Evolutionary conservation across 1,284 basidiomycete species (phyloP), one percentile per base, ranked within the genome.

Genomic region (Pyrrhoderma noxium): DNA sequence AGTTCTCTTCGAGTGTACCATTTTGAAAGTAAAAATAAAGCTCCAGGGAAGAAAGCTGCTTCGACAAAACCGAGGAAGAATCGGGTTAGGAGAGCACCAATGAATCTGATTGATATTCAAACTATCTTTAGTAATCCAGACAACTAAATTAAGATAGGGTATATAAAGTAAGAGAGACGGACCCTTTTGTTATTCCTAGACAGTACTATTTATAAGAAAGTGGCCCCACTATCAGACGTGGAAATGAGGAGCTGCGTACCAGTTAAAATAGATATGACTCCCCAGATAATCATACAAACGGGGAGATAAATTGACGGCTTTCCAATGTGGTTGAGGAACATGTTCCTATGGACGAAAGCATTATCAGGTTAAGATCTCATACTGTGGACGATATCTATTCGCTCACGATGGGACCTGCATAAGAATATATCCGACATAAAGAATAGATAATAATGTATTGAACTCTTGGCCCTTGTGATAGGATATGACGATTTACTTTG

Each of bases 231-330:
- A 14, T 40, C 38, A 40, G 21, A 18, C 8, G 7, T 39, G n/a
- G 18, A 7, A 16, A 44, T 27, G 8, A 16, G 18, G 22, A 44
- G 11, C n/a, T 27, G 31, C 51, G n/a, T 19, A 73, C 80, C 80
- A 51, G 80, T 89, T 21, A 79, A 64, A 42, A 77, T 67, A 16
- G 81, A 85, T 45, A 89, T 74, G 27, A 70, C 65, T 3, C 85
- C 86, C 85, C 85, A 89, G 45, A 83, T 58, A 16, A 76, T 68
- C 80, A 90, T 88, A 57, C 83, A 85, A 45, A 59, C 56, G 0
- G 86, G 82, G 9, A 91, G 71, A 64, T 89, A 90, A 45, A 85
- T 61, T 0, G 85, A 89, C 1, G 88, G 89, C 57, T 73, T 78
- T 42, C 80, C 85, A 49, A 85, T 77, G 56, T 76, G 73, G 59